These are phyloP conservation scores for Silene latifolia DNA, from an alignment of 148 eudicot species.

Conservation along the genomic window DNA sequence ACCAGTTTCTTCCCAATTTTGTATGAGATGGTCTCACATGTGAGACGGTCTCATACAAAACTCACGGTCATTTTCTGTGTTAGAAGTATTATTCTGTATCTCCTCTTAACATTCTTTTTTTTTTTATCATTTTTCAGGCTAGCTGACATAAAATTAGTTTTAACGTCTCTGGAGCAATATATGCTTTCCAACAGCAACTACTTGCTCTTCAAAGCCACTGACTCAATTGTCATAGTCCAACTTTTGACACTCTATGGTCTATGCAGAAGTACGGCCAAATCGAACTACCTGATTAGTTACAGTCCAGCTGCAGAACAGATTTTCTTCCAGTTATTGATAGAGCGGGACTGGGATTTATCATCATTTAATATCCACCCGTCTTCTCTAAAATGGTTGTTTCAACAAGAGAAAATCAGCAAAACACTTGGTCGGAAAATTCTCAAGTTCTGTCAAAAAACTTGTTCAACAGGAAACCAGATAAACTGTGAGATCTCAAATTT, in stretches of 20 bases:
- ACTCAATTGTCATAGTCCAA: conserved; percentile 32
- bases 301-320: conserved; percentile 84
- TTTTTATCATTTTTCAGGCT: conserved; percentile 39
- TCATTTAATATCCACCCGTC: conserved; percentile 51
- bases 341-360: conserved; percentile 63
- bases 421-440: conserved; percentile 62
- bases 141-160: conserved; percentile 73
- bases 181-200: conserved; percentile 61
- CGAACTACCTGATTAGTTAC: conserved; percentile 58
- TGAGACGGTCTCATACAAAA: not conserved
- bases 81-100: conserved; percentile 5
- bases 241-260: conserved; percentile 71
- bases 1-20: not conserved
- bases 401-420: conserved; percentile 70
- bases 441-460: conserved; percentile 49
- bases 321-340: conserved; percentile 55
- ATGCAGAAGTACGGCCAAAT: conserved; percentile 63
- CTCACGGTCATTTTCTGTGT: not conserved
- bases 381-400: conserved; percentile 86
- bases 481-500: conserved; percentile 33
- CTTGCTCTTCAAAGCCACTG: conserved; percentile 38
- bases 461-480: conserved; percentile 26
- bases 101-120: conserved; percentile 10
- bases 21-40: not conserved
- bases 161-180: conserved; percentile 93